Conservation (phyloP, 2,329 filamentous ascomycete species). For the Dactylellina haptotyla region DNA sequence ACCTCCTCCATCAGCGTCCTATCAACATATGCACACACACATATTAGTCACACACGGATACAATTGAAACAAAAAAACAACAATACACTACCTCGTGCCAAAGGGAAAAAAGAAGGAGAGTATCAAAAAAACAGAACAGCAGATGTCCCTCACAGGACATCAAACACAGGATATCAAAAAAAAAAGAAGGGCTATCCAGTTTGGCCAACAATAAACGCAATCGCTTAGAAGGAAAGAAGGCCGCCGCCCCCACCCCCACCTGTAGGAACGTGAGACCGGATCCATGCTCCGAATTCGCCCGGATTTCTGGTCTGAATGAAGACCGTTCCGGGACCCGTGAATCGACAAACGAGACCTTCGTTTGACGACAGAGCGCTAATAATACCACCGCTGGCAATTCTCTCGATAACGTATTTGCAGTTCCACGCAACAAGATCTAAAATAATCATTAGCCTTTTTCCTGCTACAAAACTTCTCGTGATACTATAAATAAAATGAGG, state of each 20-base stretch:
- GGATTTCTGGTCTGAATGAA: conserved; percentile 93
- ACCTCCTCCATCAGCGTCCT: conserved; percentile 26
- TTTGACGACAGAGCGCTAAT: conserved; percentile 84
- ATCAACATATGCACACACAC: conserved; percentile 15
- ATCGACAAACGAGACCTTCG: conserved; percentile 94
- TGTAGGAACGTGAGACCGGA: conserved; percentile 62
- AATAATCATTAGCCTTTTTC: conserved; percentile 17
- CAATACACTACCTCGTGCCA: conserved; percentile 8
- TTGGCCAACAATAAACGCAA: neutral
- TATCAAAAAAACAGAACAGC: neutral
- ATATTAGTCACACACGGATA: conserved; percentile 46
- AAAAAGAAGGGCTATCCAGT: neutral
- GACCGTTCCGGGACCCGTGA: conserved; percentile 81
- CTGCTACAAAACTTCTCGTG: too few species aligned
- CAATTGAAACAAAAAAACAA: conserved; percentile 9
- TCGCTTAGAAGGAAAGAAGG: conserved; percentile 44
- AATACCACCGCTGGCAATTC: conserved; percentile 88
- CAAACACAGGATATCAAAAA: neutral
- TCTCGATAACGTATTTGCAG: conserved; percentile 89
- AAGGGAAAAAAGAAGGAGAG: conserved; percentile 4
- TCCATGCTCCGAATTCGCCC: conserved; percentile 69
- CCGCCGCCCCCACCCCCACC: conserved; percentile 48
- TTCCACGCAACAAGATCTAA: conserved; percentile 90
- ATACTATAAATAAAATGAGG: too few species aligned
- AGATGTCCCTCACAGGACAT: neutral